Conservation (phyloP, 169 alveolate genomes). For the Plasmodium chabaudi region DNA sequence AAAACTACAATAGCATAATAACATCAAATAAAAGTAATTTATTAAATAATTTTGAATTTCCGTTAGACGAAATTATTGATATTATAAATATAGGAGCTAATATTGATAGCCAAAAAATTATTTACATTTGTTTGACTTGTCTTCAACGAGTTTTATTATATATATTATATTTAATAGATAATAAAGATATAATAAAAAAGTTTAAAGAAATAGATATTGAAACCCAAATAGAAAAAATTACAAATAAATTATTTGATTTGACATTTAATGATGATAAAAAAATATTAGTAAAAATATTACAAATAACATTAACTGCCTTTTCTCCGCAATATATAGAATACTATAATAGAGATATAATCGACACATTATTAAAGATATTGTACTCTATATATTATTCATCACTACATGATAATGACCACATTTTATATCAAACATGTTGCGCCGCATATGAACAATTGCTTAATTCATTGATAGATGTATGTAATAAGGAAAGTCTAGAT, state of each 20-base stretch:
- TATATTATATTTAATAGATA: slow-evolving; percentile 59
- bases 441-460: slow-evolving; percentile 63
- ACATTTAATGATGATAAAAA: slow-evolving; percentile 55
- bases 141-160: slow-evolving; percentile 46
- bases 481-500: slow-evolving; percentile 29
- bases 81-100: slow-evolving; percentile 37
- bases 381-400: slow-evolving; percentile 70
- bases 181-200: slow-evolving; percentile 31
- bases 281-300: slow-evolving; percentile 58
- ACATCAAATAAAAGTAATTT: slow-evolving; percentile 32
- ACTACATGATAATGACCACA: slow-evolving; percentile 32
- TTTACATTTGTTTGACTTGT: slow-evolving; percentile 17
- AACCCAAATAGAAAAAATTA: slow-evolving; percentile 56
- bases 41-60: slow-evolving; percentile 55
- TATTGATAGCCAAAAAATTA: slow-evolving; percentile 39
- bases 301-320: slow-evolving; percentile 61
- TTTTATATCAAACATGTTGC: slow-evolving; percentile 71
- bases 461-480: slow-evolving; percentile 63
- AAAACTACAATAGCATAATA: slow-evolving; percentile 65
- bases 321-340: slow-evolving; percentile 55
- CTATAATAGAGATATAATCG: slow-evolving; percentile 45
- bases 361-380: slow-evolving; percentile 52
- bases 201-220: slow-evolving; percentile 46
- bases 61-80: slow-evolving; percentile 54
- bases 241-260: slow-evolving; percentile 63